A percentile compares a stretch with the other conserved stretches of the same genome.
These are phyloP conservation scores for Candida montana DNA, from an alignment of 805 yeast genomes.

Conservation along the genomic window DNA sequence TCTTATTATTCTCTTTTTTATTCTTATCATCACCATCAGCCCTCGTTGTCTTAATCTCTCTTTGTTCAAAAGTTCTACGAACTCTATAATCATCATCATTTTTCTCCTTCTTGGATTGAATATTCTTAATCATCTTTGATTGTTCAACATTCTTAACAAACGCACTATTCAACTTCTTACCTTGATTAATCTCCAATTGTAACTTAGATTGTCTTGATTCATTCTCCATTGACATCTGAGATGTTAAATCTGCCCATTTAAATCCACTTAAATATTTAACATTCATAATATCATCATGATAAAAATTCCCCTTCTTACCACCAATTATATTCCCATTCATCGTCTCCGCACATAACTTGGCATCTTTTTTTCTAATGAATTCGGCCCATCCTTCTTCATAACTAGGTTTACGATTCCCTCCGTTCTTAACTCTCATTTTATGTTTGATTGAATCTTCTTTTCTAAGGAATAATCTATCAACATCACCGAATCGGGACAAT, in stretches of 20 bases:
- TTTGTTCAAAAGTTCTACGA: constrained; percentile 65
- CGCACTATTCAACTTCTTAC: constrained; percentile 77
- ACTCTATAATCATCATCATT: constrained; percentile 31
- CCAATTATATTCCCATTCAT: constrained; percentile 87
- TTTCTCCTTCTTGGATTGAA: constrained; percentile 33
- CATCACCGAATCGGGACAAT: constrained; percentile 72
- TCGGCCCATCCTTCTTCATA: constrained; percentile 98
- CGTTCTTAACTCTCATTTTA: constrained; percentile 67
- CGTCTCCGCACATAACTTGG: constrained; percentile 81
- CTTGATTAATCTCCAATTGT: constrained; percentile 84
- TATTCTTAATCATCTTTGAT: constrained; percentile 72
- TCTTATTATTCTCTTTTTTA: constrained; percentile 37
- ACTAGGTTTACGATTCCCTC: constrained; percentile 86
- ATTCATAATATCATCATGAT: constrained; percentile 91
- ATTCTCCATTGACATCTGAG: constrained; percentile 85
- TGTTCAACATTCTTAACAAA: constrained; percentile 81
- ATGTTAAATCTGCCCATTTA: constrained; percentile 93
- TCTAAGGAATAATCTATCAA: constrained; percentile 81
- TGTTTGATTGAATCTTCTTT: constrained; percentile 73
- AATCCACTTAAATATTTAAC: constrained; percentile 85
- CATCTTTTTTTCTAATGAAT: constrained; percentile 75
- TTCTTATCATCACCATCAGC: constrained; percentile 51
- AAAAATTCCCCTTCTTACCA: constrained; percentile 85
- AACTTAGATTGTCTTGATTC: constrained; percentile 84
- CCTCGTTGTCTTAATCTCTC: constrained; percentile 60